Percentiles rank a stretch among this genome's conserved stretches.
Conservation (phyloP, 495 filamentous ascomycete genomes). For the Acidomyces sp. region DNA sequence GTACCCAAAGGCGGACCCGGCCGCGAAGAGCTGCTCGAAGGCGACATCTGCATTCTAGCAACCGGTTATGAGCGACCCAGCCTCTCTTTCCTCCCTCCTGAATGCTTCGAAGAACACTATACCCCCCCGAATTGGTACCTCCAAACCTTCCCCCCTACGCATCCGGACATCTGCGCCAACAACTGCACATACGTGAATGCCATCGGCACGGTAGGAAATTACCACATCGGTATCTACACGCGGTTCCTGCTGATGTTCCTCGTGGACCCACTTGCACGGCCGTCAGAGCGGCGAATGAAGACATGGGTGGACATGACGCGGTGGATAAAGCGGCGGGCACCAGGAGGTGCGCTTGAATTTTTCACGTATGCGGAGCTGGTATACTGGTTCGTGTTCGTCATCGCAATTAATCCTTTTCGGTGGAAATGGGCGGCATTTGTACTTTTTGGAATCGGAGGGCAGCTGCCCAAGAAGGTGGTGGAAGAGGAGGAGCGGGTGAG, state of each 20-base stretch:
- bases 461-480: constrained; percentile 52
- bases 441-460: constrained; percentile 58
- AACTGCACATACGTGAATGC: constrained; percentile 76
- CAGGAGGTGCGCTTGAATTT: constrained; percentile 35
- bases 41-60: constrained; percentile 70
- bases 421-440: constrained; percentile 76
- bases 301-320: constrained; percentile 77
- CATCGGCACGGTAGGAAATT: constrained; percentile 72
- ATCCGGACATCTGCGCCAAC: constrained; percentile 57
- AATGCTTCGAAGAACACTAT: constrained; percentile 58
- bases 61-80: constrained; percentile 67
- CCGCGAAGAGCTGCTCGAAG: constrained; percentile 44
- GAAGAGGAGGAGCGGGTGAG: constrained; percentile 46
- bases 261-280: constrained; percentile 60
- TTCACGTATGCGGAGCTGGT: constrained; percentile 75
- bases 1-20: constrained; percentile 65
- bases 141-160: constrained; percentile 59
- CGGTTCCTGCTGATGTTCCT: constrained; percentile 76
- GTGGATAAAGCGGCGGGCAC: constrained; percentile 53
- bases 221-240: constrained; percentile 82
- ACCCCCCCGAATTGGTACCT: constrained; percentile 77
- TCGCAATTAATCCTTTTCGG: constrained; percentile 69
- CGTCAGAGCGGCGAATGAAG: constrained; percentile 61
- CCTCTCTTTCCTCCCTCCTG: constrained; percentile 57
- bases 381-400: constrained; percentile 73